Conservation (phyloP, 495 filamentous ascomycete genomes). For the Cairneyella variabilis region DNA sequence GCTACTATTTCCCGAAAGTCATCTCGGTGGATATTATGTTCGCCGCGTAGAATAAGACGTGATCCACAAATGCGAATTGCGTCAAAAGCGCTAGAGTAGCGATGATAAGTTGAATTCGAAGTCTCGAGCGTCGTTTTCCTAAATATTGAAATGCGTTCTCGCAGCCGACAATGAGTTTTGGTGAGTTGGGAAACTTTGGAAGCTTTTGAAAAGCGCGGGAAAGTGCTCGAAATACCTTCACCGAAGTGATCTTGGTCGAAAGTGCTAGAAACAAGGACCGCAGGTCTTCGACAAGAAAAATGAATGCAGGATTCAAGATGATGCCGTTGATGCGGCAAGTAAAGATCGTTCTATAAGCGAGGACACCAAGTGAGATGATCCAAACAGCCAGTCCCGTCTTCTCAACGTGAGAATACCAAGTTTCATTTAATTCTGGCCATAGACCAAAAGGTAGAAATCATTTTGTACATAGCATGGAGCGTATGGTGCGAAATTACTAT, state of each 20-base stretch:
- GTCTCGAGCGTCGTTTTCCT: not conserved
- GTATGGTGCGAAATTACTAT: constrained; percentile 6
- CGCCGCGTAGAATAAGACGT: not conserved
- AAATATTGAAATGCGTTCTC: not conserved
- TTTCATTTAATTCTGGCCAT: not conserved
- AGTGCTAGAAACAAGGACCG: not conserved
- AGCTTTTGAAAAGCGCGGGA: not conserved
- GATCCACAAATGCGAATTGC: not conserved
- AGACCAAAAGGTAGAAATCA: constrained; percentile 5
- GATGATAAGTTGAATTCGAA: not conserved
- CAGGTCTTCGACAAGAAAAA: no score
- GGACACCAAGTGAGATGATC: not conserved
- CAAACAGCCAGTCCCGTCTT: constrained; percentile 4
- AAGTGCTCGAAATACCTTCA: no score
- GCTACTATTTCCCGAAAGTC: constrained; percentile 11
- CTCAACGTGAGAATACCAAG: not conserved
- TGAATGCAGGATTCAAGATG: no score
- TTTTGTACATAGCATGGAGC: constrained; percentile 10
- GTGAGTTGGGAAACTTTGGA: not conserved
- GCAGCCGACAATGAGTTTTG: no score
- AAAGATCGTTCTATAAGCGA: not conserved
- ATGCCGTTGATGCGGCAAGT: no score
- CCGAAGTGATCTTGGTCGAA: no score
- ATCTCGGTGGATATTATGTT: constrained; percentile 13
- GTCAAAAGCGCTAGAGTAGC: not conserved